Evolutionary conservation across 1,284 basidiomycete species (phyloP).

Genomic region (Xanthoconium separans): DNA sequence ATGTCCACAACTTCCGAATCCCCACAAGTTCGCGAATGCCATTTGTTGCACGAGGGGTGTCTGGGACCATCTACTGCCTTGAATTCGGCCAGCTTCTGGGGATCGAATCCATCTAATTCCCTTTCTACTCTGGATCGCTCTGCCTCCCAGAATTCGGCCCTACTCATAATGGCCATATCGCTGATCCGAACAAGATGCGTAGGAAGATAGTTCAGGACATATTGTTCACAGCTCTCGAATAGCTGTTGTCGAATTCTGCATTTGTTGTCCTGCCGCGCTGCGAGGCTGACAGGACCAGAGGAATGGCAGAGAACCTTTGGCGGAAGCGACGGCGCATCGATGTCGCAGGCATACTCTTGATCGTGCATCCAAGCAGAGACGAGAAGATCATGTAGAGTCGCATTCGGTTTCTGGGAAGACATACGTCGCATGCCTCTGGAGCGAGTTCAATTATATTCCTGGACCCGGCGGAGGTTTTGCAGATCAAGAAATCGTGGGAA

Average conservation of each 20-base stretch:
- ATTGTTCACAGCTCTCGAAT: slow-evolving; percentile 14
- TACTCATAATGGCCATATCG: slow-evolving; percentile 11
- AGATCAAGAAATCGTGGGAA: too few species aligned
- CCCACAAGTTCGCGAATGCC: background rate
- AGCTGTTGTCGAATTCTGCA: slow-evolving; percentile 7
- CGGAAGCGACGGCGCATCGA: background rate
- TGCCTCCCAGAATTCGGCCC: slow-evolving; percentile 11
- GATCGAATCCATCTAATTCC: background rate
- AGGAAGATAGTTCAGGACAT: slow-evolving; percentile 17
- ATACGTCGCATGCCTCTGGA: background rate
- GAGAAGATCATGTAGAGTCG: slow-evolving; percentile 7
- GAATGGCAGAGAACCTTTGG: slow-evolving; percentile 16
- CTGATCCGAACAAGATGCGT: slow-evolving; percentile 11
- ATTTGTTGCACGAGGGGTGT: background rate
- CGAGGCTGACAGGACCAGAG: background rate
- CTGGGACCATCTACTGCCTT: background rate
- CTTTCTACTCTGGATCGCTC: slow-evolving; percentile 8
- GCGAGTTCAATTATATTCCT: background rate
- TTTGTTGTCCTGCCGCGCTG: background rate
- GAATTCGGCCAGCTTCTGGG: background rate
- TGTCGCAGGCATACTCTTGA: slow-evolving; percentile 1
- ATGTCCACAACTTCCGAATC: slow-evolving; percentile 4
- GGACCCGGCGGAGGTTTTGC: too few species aligned
- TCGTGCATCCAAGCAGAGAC: slow-evolving; percentile 16
- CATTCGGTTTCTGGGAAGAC: background rate